These are phyloP conservation scores for Sarocladium brachiariae DNA, from an alignment of 2,329 filamentous ascomycete genomes.

Conservation along the genomic window DNA sequence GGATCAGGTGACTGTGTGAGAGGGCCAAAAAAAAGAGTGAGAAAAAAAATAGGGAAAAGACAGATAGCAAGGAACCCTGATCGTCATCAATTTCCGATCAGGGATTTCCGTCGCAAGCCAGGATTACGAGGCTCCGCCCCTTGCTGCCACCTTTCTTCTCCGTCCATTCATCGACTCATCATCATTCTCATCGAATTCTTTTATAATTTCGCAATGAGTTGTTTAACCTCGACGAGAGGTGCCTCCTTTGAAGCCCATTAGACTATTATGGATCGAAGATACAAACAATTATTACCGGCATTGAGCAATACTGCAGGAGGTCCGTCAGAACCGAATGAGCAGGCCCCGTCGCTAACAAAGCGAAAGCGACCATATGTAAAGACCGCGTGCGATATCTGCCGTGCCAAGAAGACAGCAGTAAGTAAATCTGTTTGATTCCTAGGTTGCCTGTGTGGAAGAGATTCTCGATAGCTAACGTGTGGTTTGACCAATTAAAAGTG, in stretches of 20 bases:
- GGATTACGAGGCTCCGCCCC: neutral
- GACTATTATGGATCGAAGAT: constrained; percentile 12
- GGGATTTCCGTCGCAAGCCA: neutral
- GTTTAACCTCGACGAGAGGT: neutral
- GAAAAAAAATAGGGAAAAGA: too few relatives aligned
- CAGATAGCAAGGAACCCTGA: neutral
- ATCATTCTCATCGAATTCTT: neutral
- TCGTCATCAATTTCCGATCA: neutral
- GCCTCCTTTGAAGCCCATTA: neutral
- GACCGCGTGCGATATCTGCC: constrained; percentile 12
- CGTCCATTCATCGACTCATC: too few relatives aligned
- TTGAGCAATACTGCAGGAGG: neutral
- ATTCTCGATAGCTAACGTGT: too few relatives aligned
- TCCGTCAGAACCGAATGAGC: neutral
- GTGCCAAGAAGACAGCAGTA: constrained; percentile 13
- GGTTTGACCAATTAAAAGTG: too few relatives aligned
- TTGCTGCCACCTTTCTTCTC: neutral
- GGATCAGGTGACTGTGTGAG: neutral
- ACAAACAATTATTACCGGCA: constrained; percentile 10
- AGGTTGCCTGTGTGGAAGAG: too few relatives aligned
- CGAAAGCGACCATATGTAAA: constrained; percentile 12
- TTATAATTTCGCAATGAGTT: neutral
- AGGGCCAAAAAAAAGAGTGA: too few relatives aligned
- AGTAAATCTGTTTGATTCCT: too few relatives aligned
- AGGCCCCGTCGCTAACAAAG: neutral